Evolutionary conservation across 2,329 filamentous ascomycete species (phyloP).

Genomic region (Aphanoascus verrucosus): DNA sequence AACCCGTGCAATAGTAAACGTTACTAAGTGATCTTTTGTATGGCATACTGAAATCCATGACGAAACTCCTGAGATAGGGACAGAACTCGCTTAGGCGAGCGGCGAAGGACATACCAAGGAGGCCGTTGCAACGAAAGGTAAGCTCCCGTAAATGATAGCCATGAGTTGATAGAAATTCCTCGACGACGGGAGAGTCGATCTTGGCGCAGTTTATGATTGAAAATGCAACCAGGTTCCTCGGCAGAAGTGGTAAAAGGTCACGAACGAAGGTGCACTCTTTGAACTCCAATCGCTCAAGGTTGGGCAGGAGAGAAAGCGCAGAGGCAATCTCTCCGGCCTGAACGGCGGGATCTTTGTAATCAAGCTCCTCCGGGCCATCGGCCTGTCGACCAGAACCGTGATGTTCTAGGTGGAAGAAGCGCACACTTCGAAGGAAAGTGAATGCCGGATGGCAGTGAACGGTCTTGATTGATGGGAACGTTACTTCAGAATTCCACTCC

Average conservation of each 20-base stretch:
- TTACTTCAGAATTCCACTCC: constrained; percentile 47
- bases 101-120: constrained; percentile 65
- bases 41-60: constrained; percentile 58
- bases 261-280: constrained; percentile 63
- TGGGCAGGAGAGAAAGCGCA: constrained; percentile 48
- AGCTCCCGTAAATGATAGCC: constrained; percentile 59
- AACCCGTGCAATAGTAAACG: too few relatives aligned
- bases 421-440: constrained; percentile 25
- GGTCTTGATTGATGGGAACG: constrained; percentile 37
- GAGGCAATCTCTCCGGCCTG: constrained; percentile 25
- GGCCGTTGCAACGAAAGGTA: constrained; percentile 65
- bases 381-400: neutral
- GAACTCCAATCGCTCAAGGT: constrained; percentile 58
- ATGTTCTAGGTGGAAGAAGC: constrained; percentile 27
- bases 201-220: constrained; percentile 71
- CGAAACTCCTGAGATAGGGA: constrained; percentile 58
- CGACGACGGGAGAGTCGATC: constrained; percentile 56
- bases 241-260: constrained; percentile 56
- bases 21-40: constrained; percentile 23
- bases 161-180: constrained; percentile 54
- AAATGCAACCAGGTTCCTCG: constrained; percentile 54
- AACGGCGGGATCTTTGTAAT: constrained; percentile 16
- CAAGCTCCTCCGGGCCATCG: neutral
- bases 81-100: constrained; percentile 55
- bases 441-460: constrained; percentile 52